These are phyloP conservation scores for Carallia brachiata DNA, from an alignment of 345 rosid species.

Conservation along the genomic window DNA sequence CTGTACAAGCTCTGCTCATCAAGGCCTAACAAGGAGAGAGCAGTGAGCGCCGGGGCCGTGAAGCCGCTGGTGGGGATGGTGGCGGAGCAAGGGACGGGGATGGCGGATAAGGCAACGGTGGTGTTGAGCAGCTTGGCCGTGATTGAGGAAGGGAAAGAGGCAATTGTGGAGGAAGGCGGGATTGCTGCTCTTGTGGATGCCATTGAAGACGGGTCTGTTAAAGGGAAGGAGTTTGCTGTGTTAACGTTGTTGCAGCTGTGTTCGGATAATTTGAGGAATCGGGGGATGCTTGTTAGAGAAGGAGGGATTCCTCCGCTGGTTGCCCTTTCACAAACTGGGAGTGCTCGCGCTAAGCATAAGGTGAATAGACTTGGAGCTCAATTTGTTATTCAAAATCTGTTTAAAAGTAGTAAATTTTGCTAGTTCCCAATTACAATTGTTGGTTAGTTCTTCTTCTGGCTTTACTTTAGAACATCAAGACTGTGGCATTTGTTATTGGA, in stretches of 20 bases:
- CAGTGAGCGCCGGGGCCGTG: conserved; percentile 85
- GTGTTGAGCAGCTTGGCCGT: conserved; percentile 77
- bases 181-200: conserved; percentile 86
- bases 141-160: conserved; percentile 64
- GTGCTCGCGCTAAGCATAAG: conserved; percentile 76
- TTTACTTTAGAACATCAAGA: no score
- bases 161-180: conserved; percentile 88
- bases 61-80: conserved; percentile 80
- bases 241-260: conserved; percentile 82
- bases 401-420: no score
- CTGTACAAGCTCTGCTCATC: conserved; percentile 84
- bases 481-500: neutral
- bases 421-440: neutral
- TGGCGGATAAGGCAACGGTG: conserved; percentile 98
- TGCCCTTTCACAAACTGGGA: conserved; percentile 85
- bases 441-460: neutral
- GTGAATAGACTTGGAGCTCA: conserved; percentile 18
- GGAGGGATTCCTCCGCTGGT: conserved; percentile 99
- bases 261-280: conserved; percentile 64
- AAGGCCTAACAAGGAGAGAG: conserved; percentile 85
- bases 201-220: conserved; percentile 77
- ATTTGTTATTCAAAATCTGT: no score
- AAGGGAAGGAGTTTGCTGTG: conserved; percentile 90
- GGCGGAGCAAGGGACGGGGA: conserved; percentile 69
- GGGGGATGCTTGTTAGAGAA: conserved; percentile 89